Evolutionary conservation across 805 yeast species (phyloP), one percentile per base, ranked within the genome.

Genomic region (Lipomyces starkeyi): DNA sequence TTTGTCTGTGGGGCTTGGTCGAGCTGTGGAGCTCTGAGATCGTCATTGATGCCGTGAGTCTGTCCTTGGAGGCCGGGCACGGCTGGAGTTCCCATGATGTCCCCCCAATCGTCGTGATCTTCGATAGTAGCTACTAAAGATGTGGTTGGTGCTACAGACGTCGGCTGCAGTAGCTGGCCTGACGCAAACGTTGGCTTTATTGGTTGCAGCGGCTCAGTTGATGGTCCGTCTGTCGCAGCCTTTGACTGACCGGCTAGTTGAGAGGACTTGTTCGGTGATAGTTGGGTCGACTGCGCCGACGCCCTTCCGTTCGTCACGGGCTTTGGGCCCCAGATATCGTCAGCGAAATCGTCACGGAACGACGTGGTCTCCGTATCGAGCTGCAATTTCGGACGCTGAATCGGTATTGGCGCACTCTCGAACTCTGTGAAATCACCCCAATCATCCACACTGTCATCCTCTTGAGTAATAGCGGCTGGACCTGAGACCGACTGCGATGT

Each of bases 41-140:
- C 11, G 9, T 43, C 8, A 17, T 43, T 43, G 49, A n/a, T n/a
- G 49, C 25, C 49, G n/a, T 6, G 49, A 7, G 49, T 17, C 8
- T 3, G 49, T 43, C 6, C 49, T n/a, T 17, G 49, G 20, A 43
- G n/a, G 49, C 6, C 22, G n/a, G 20, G 20, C 2, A 3, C 20
- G 20, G 49, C 9, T 43, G 49, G 20, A 43, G 49, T 17, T 43
- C 22, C 49, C 62, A 67, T 57, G 54, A 67, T 13, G 22, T 29
- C 67, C 11, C 65, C 67, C 70, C 70, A 67, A 35, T 67, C 67
- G 25, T 67, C 67, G 53, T 63, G 58, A 43, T 66, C 69, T 34
- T 34, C 58, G 2, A 56, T 32, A 22, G 20, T 43, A 2, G 3
- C 34, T 17, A 25, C 43, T 2, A 20, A 20, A 7, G 62, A 17